phyloP scores from a whole-genome alignment of 116 monocot species.

The Iris pallida region DNA sequence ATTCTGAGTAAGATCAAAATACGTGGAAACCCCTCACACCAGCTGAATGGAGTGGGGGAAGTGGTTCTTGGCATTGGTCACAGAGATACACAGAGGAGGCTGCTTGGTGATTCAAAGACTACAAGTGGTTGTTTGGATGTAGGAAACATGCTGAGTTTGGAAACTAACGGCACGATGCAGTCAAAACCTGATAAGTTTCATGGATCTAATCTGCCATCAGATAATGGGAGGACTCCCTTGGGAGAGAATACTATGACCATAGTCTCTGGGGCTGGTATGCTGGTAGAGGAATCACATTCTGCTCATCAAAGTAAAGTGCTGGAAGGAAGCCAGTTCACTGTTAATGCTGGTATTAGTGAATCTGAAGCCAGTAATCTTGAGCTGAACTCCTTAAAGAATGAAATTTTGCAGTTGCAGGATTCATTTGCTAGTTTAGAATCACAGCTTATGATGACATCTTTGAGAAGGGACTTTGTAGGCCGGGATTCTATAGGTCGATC shows the following conservation, averaged over 20 bases:
- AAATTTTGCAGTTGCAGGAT: constrained; percentile 62
- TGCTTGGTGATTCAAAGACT: not conserved
- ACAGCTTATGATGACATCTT: constrained; percentile 56
- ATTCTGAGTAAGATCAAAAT: constrained; percentile 4
- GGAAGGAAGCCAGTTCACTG: constrained; percentile 11
- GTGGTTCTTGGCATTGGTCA: constrained; percentile 12
- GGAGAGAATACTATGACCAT: constrained; percentile 12
- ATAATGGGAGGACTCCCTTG: constrained; percentile 2
- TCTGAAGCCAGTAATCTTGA: constrained; percentile 29
- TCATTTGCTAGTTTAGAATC: constrained; percentile 64
- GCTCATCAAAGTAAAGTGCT: constrained; percentile 13
- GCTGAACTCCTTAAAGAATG: constrained; percentile 48
- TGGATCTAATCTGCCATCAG: constrained; percentile 15
- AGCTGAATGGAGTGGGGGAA: constrained; percentile 8
- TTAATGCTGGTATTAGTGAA: constrained; percentile 14
- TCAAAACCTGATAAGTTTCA: constrained; percentile 10
- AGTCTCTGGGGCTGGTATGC: constrained; percentile 8
- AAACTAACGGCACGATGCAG: constrained; percentile 7
- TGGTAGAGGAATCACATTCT: constrained; percentile 14
- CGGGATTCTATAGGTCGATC: constrained; percentile 77
- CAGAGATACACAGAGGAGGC: constrained; percentile 6
- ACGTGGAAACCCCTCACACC: not conserved
- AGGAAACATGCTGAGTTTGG: not conserved
- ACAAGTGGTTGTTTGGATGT: not conserved
- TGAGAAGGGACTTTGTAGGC: constrained; percentile 81